Conservation (phyloP, 2,329 filamentous ascomycete genomes). For the Coniochaeta sp. region DNA sequence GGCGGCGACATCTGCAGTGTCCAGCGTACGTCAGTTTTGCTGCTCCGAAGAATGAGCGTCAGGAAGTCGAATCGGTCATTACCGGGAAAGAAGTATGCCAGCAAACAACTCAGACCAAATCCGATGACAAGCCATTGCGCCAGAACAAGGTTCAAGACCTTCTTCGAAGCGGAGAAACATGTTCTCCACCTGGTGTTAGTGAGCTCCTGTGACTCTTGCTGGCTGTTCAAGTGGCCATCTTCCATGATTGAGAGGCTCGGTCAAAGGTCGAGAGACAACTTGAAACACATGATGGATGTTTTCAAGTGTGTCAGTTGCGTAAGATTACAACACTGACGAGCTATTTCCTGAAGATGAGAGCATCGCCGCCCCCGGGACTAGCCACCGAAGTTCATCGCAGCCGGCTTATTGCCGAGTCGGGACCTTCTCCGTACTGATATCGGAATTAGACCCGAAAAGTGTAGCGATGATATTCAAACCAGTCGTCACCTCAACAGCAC, state of each 20-base stretch:
- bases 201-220: background rate
- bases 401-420: background rate
- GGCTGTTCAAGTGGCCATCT: background rate
- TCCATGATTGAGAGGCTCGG: background rate
- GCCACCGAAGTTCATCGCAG: background rate
- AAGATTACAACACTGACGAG: background rate
- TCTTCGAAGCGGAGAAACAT: background rate
- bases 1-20: constrained; percentile 34
- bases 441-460: background rate
- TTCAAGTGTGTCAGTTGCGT: background rate
- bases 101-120: constrained; percentile 45
- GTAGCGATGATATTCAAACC: background rate
- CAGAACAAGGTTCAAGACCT: constrained; percentile 25
- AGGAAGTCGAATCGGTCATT: constrained; percentile 3
- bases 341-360: background rate
- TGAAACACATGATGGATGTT: background rate
- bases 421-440: background rate
- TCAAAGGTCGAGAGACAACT: background rate
- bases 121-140: constrained; percentile 61
- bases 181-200: background rate
- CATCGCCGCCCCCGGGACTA: background rate
- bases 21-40: background rate
- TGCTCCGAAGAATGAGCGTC: background rate
- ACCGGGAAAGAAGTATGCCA: constrained; percentile 37
- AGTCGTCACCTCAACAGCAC: background rate